Evolutionary conservation across 371 early-diverging fungal genomes (phyloP).

Genomic region (Rhizopus sp.): DNA sequence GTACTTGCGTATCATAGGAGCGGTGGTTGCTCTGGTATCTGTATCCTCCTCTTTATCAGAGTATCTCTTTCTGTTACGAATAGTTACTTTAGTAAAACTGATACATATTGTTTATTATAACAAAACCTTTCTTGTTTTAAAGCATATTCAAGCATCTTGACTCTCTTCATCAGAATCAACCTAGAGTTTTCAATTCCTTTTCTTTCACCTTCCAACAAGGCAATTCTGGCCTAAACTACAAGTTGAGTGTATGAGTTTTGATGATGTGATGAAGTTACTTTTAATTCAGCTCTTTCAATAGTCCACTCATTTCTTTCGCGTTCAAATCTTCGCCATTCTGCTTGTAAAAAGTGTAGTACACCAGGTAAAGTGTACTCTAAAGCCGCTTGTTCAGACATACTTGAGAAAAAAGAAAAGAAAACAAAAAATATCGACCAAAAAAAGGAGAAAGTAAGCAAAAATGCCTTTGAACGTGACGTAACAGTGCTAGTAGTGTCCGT

Average conservation of each 20-base stretch:
- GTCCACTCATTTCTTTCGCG: conserved; percentile 90
- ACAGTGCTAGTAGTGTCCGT: not conserved
- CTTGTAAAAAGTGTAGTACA: conserved; percentile 82
- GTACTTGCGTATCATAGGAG: conserved; percentile 11
- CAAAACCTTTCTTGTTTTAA: conserved; percentile 71
- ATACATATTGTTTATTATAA: not conserved
- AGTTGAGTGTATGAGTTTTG: not conserved
- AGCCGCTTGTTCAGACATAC: conserved; percentile 28
- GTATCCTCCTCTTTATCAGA: conserved; percentile 3
- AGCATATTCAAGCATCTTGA: conserved; percentile 91
- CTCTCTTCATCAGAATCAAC: conserved; percentile 75
- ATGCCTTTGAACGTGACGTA: conserved; percentile 8
- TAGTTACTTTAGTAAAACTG: not conserved
- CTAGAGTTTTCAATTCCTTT: conserved; percentile 77
- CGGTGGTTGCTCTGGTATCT: conserved; percentile 11
- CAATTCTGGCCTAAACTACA: conserved; percentile 64
- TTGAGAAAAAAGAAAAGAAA: not conserved
- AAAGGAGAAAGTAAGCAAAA: not conserved
- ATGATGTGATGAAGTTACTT: conserved; percentile 50
- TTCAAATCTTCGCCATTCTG: conserved; percentile 87
- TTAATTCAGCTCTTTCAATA: conserved; percentile 79
- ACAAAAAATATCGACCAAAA: not conserved
- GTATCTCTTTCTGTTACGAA: conserved; percentile 22
- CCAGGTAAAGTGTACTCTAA: conserved; percentile 78
- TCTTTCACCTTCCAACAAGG: conserved; percentile 83